Percentiles rank a stretch among this genome's conserved stretches.
Evolutionary conservation across 2,329 filamentous ascomycete genomes (phyloP).

Genomic region (Metarhizium anisopliae): DNA sequence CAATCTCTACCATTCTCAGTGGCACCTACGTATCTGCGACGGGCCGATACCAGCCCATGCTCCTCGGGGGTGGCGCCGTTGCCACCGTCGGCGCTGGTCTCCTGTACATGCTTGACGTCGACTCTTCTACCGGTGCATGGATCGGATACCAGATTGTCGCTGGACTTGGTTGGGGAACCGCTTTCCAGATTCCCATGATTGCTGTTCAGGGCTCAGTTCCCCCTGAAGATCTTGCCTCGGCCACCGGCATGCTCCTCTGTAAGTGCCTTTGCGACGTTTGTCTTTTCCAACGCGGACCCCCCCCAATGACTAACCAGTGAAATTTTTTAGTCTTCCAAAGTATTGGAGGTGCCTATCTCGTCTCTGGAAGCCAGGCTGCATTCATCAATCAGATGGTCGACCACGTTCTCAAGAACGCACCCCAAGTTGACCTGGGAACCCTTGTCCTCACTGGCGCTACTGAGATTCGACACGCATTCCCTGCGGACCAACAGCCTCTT

Average conservation of each 20-base stretch:
- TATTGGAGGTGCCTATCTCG: constrained; percentile 40
- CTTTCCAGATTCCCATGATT: constrained; percentile 42
- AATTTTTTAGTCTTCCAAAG: constrained; percentile 33
- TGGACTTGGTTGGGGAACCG: constrained; percentile 37
- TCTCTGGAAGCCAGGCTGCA: constrained; percentile 37
- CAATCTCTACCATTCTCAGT: constrained; percentile 29
- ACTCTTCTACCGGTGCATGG: constrained; percentile 33
- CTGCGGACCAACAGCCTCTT: constrained; percentile 34
- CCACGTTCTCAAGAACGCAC: constrained; percentile 23
- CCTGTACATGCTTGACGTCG: constrained; percentile 30
- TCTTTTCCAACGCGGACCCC: no score
- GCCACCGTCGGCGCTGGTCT: constrained; percentile 34
- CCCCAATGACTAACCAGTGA: neutral
- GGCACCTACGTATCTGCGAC: constrained; percentile 29
- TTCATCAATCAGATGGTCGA: constrained; percentile 36
- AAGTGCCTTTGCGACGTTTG: constrained; percentile 12
- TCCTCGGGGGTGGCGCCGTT: constrained; percentile 35
- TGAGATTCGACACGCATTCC: constrained; percentile 44
- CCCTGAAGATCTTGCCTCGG: constrained; percentile 34
- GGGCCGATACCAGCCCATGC: constrained; percentile 33
- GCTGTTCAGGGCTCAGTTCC: constrained; percentile 33
- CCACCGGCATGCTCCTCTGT: constrained; percentile 38
- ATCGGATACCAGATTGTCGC: constrained; percentile 44
- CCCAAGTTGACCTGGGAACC: constrained; percentile 23
- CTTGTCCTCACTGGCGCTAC: constrained; percentile 41